Evolutionary conservation across 1,284 basidiomycete genomes (phyloP).

Genomic region (Moesziomyces globuligerus): DNA sequence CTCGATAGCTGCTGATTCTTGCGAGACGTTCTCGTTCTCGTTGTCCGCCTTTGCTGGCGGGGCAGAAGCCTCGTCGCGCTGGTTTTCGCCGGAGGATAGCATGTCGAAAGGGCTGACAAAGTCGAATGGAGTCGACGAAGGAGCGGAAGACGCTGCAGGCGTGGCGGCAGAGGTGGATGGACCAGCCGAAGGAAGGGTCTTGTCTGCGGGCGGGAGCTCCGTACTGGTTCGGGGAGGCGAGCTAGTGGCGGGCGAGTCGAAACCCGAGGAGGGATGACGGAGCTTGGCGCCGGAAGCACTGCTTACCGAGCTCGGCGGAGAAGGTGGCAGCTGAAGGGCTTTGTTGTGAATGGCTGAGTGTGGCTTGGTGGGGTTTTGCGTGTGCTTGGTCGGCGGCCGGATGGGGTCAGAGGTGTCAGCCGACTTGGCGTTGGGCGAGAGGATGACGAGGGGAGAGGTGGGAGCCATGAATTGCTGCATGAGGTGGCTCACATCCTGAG

Average conservation of each 20-base stretch:
- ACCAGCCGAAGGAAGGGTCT: background rate
- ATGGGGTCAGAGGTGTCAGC: constrained; percentile 4
- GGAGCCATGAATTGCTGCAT: constrained; percentile 40
- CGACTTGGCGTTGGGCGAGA: constrained; percentile 7
- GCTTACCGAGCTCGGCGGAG: constrained; percentile 38
- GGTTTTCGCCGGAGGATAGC: constrained; percentile 13
- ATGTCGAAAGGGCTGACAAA: constrained; percentile 43
- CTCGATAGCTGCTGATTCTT: background rate
- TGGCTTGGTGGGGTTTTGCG: background rate
- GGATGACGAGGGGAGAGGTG: constrained; percentile 2
- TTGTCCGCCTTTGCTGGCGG: constrained; percentile 5
- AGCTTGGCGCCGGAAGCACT: constrained; percentile 14
- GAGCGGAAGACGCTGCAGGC: constrained; percentile 1
- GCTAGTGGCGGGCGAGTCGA: constrained; percentile 13
- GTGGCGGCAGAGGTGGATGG: background rate
- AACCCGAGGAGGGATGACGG: constrained; percentile 10
- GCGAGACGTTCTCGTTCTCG: too few species aligned
- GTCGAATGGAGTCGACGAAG: constrained; percentile 32
- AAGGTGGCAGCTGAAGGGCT: constrained; percentile 31
- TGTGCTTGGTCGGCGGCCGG: background rate
- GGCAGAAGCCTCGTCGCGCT: constrained; percentile 3
- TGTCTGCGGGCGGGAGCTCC: background rate
- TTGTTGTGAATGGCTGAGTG: constrained; percentile 17
- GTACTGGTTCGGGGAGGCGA: constrained; percentile 2
- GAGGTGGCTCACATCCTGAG: constrained; percentile 17